phyloP scores from a whole-genome alignment of 331 rosid genomes.

The Malus hybrid region DNA sequence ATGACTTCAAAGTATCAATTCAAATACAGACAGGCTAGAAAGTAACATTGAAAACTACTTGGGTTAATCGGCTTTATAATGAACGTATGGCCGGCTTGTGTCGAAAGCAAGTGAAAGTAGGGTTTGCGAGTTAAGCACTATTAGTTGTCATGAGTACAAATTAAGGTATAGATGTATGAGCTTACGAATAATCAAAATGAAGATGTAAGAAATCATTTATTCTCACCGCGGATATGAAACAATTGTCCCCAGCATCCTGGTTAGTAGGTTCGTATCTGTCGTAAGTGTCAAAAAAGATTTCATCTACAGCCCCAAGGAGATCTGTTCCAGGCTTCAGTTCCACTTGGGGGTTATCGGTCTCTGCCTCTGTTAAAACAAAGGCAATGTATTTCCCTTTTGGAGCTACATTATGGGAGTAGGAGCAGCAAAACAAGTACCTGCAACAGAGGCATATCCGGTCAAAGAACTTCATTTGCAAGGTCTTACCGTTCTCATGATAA shows the following conservation, averaged over 20 bases:
- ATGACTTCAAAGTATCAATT: not conserved
- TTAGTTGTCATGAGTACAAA: not conserved
- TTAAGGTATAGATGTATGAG: not conserved
- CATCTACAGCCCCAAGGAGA: conserved; percentile 31
- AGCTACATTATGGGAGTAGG: conserved; percentile 33
- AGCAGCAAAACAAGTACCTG: conserved; percentile 35
- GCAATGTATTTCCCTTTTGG: conserved; percentile 31
- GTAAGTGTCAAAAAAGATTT: conserved; percentile 22
- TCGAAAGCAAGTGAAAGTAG: too few species aligned
- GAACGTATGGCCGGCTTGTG: not conserved
- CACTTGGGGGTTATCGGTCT: conserved; percentile 23
- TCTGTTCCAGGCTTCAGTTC: conserved; percentile 31
- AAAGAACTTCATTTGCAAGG: not conserved
- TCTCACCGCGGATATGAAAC: conserved; percentile 25
- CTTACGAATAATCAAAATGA: not conserved
- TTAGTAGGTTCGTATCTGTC: conserved; percentile 24
- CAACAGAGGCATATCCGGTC: not conserved
- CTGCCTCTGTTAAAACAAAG: conserved; percentile 31
- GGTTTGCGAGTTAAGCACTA: too few species aligned
- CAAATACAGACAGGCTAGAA: not conserved
- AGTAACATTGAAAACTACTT: not conserved
- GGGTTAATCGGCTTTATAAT: not conserved
- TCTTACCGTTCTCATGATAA: not conserved
- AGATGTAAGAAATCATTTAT: not conserved
- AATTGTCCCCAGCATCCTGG: conserved; percentile 15